Evolutionary conservation across 2,329 filamentous ascomycete species (phyloP).

Genomic region (Ophiostoma australiae): DNA sequence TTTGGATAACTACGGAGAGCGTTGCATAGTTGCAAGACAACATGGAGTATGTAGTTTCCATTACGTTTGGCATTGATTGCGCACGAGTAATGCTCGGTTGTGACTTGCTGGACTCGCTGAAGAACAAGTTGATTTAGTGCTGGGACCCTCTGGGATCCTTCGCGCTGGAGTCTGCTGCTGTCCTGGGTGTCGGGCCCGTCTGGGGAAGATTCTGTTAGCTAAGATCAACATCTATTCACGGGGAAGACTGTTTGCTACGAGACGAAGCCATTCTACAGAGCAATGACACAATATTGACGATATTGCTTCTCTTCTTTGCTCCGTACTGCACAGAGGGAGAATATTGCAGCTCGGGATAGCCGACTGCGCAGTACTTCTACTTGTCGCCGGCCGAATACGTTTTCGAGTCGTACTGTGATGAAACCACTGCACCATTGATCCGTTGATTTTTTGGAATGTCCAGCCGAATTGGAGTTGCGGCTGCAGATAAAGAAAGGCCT

Average conservation of each 20-base stretch:
- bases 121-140: not conserved
- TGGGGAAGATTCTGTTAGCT: conserved; percentile 9
- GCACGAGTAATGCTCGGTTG: not conserved
- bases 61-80: conserved; percentile 5
- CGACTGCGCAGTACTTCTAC: too few species aligned
- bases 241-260: not conserved
- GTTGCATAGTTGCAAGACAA: not conserved
- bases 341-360: not conserved
- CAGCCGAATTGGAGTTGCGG: not conserved
- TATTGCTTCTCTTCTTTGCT: not conserved
- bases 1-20: not conserved
- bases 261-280: not conserved
- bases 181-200: not conserved
- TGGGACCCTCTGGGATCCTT: not conserved
- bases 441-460: not conserved
- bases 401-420: not conserved
- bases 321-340: too few species aligned
- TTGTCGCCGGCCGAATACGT: too few species aligned
- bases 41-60: conserved; percentile 13
- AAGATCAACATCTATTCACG: not conserved
- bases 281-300: not conserved
- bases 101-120: not conserved
- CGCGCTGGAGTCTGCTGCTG: not conserved
- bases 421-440: not conserved
- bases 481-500: not conserved